These are phyloP conservation scores for Capronia americana DNA, from an alignment of 2,329 filamentous ascomycete genomes.

Conservation along the genomic window DNA sequence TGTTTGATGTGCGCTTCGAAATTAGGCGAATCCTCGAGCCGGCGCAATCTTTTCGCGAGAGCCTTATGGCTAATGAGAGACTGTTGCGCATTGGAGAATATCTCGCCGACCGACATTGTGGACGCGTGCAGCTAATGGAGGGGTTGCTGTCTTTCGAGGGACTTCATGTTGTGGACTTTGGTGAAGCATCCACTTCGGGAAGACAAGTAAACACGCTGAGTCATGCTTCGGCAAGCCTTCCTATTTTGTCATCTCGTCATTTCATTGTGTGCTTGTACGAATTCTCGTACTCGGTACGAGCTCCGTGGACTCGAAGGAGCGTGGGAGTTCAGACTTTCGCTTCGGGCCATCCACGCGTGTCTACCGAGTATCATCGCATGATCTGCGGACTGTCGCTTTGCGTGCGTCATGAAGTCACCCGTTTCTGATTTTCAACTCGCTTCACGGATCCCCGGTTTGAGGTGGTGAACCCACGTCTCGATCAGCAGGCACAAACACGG, in stretches of 20 bases:
- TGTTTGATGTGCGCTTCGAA: constrained; percentile 87
- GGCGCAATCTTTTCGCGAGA: constrained; percentile 82
- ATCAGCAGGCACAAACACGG: neutral
- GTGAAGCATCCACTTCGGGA: constrained; percentile 1
- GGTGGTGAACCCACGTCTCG: neutral
- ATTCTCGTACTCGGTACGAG: neutral
- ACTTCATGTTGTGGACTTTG: neutral
- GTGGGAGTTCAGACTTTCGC: neutral
- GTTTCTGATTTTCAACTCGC: neutral
- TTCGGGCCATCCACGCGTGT: constrained; percentile 7
- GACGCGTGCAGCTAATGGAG: no score
- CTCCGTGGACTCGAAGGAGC: no score
- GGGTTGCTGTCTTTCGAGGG: neutral
- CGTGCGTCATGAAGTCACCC: neutral
- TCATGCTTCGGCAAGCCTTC: constrained; percentile 1
- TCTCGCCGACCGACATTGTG: constrained; percentile 38
- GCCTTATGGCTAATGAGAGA: constrained; percentile 91
- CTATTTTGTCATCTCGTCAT: no score
- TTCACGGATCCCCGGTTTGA: neutral
- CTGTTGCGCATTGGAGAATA: constrained; percentile 80
- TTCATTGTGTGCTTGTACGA: neutral
- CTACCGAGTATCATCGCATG: neutral
- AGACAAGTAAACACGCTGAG: constrained; percentile 7
- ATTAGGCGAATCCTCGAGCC: constrained; percentile 73
- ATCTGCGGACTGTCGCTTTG: neutral